A percentile compares a stretch with the other conserved stretches of the same genome.
Conservation (phyloP, 257 asterid species). For the Solanum pimpinellifolium region DNA sequence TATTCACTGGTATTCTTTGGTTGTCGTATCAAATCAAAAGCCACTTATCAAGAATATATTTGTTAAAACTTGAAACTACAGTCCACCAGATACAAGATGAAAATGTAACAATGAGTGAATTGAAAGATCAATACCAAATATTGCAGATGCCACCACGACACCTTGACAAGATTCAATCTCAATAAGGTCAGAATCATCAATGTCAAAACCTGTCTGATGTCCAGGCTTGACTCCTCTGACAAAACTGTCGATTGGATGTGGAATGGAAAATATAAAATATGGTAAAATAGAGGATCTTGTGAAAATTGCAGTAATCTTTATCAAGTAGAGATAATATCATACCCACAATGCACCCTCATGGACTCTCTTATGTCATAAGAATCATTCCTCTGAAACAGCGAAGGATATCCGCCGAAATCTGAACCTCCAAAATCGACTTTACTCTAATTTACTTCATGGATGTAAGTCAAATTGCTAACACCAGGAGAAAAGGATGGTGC, state of each 20-base stretch:
- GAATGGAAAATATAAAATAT: not conserved
- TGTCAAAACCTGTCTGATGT: slow-evolving; percentile 69
- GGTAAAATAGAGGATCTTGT: not conserved
- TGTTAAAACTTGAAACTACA: slow-evolving; percentile 18
- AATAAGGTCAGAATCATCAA: slow-evolving; percentile 65
- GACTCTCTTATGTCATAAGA: slow-evolving; percentile 73
- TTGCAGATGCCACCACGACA: slow-evolving; percentile 89
- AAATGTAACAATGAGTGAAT: not conserved
- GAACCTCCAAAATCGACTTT: slow-evolving; percentile 93
- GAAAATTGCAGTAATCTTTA: not conserved
- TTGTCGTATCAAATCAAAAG: slow-evolving; percentile 79
- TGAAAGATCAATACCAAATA: slow-evolving; percentile 52
- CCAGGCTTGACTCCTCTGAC: slow-evolving; percentile 80
- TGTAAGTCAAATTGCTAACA: slow-evolving; percentile 49
- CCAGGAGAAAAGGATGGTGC: slow-evolving; percentile 81
- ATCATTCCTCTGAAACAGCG: slow-evolving; percentile 55
- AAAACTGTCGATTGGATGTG: slow-evolving; percentile 30
- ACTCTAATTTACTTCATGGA: slow-evolving; percentile 50
- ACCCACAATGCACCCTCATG: slow-evolving; percentile 92
- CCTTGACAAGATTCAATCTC: slow-evolving; percentile 80
- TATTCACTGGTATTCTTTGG: slow-evolving; percentile 74
- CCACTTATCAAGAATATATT: slow-evolving; percentile 42
- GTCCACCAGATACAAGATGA: not conserved
- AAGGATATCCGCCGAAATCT: slow-evolving; percentile 84
- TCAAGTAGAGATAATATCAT: slow-evolving; percentile 12